phyloP scores from a whole-genome alignment of 2,329 filamentous ascomycete genomes.

The Ophiocordyceps camponoti-rufipedis region DNA sequence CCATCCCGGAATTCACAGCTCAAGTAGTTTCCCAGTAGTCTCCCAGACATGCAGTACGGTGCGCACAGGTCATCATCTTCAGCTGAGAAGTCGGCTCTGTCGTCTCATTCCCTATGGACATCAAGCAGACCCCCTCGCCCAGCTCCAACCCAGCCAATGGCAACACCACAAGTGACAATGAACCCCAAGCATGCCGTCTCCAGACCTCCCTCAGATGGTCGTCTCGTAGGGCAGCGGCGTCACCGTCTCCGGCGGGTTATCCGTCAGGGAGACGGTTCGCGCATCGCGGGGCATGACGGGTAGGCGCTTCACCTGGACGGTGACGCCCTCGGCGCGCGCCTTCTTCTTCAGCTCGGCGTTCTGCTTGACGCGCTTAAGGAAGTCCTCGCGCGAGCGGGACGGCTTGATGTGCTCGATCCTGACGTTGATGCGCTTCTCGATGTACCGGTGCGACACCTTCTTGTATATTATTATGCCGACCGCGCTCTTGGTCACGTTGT shows the following conservation, averaged over 20 bases:
- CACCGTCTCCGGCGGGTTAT: conserved; percentile 81
- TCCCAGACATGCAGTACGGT: not conserved
- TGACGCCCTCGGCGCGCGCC: conserved; percentile 77
- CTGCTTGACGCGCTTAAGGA: conserved; percentile 88
- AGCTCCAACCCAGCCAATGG: conserved; percentile 24
- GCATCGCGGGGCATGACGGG: conserved; percentile 64
- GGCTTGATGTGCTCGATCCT: conserved; percentile 92
- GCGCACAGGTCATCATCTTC: not conserved
- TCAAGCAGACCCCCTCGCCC: conserved; percentile 23
- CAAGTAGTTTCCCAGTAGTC: not conserved
- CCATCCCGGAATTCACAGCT: not conserved
- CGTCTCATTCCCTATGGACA: conserved; percentile 21
- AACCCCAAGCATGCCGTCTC: conserved; percentile 11
- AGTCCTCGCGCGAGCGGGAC: conserved; percentile 92
- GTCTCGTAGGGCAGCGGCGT: conserved; percentile 93
- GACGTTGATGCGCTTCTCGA: conserved; percentile 99
- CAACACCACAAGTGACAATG: conserved; percentile 21
- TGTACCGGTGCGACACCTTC: conserved; percentile 97
- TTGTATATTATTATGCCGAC: conserved; percentile 99
- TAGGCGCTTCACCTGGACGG: conserved; percentile 85
- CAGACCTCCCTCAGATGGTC: conserved; percentile 52
- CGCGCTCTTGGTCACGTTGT: conserved; percentile 97
- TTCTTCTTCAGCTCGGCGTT: conserved; percentile 86
- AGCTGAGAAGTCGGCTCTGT: conserved; percentile 1
- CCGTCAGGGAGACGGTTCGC: conserved; percentile 60